phyloP scores from a whole-genome alignment of 805 yeast genomes.

The Diddensiella transvaalensis region DNA sequence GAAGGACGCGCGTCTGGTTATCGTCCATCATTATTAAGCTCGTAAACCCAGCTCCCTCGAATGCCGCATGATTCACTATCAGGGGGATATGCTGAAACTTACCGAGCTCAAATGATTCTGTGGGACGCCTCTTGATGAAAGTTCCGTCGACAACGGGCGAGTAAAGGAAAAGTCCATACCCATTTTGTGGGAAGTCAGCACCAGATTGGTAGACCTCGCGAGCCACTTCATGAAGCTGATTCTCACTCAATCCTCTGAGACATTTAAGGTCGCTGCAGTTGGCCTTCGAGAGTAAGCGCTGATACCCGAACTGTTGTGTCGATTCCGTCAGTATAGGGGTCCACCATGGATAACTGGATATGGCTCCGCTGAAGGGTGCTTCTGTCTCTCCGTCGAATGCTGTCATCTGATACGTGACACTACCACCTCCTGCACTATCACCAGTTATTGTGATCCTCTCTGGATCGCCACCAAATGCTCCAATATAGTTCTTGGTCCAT shows the following conservation, averaged over 20 bases:
- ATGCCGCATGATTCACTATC: constrained; percentile 9
- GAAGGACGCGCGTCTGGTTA: constrained; percentile 5
- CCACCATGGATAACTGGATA: constrained; percentile 18
- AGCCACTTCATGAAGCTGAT: not conserved
- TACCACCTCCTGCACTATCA: constrained; percentile 36
- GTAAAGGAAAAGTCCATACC: constrained; percentile 14
- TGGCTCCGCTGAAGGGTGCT: constrained; percentile 15
- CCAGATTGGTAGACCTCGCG: not conserved
- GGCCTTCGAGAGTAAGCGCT: constrained; percentile 8
- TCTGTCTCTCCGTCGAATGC: constrained; percentile 16
- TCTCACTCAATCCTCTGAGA: constrained; percentile 10
- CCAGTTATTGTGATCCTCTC: constrained; percentile 36
- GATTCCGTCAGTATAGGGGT: constrained; percentile 10
- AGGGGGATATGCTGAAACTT: constrained; percentile 15
- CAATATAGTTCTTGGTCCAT: constrained; percentile 37
- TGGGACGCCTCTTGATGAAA: constrained; percentile 11
- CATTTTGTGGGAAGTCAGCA: constrained; percentile 11
- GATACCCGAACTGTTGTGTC: constrained; percentile 12
- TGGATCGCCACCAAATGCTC: constrained; percentile 37
- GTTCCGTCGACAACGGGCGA: constrained; percentile 19
- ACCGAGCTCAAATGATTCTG: constrained; percentile 15
- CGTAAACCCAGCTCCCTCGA: constrained; percentile 17
- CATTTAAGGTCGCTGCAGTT: constrained; percentile 14
- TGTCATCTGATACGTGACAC: constrained; percentile 16
- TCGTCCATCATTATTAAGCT: not conserved